Conservation (phyloP, 2,329 filamentous ascomycete genomes). For the Aureobasidium sp. region DNA sequence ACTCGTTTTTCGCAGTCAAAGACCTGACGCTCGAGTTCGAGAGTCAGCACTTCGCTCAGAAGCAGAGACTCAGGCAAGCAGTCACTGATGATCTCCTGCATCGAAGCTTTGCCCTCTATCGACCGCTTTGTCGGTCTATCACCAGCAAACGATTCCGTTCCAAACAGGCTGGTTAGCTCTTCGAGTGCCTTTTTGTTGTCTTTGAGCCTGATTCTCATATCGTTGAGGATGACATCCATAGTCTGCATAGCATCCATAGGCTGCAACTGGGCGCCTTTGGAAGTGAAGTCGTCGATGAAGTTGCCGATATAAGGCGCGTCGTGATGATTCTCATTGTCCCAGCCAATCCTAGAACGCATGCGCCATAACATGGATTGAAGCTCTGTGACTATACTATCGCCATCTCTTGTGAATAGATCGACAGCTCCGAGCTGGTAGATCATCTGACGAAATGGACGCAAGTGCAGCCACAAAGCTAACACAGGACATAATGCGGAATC, state of each 20-base stretch:
- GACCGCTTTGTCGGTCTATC: neutral
- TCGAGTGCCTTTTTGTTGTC: neutral
- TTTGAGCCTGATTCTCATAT: neutral
- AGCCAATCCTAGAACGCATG: slow-evolving; percentile 6
- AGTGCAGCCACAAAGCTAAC: slow-evolving; percentile 52
- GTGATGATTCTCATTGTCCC: neutral
- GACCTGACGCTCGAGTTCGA: slow-evolving; percentile 52
- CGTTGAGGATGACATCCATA: neutral
- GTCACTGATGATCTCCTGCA: slow-evolving; percentile 36
- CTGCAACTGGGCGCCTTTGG: slow-evolving; percentile 31
- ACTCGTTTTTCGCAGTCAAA: slow-evolving; percentile 49
- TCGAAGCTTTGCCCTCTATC: slow-evolving; percentile 23
- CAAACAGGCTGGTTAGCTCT: neutral
- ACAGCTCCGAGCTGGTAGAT: slow-evolving; percentile 39
- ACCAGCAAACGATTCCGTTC: neutral
- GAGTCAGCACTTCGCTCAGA: slow-evolving; percentile 22
- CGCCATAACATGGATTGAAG: slow-evolving; percentile 5
- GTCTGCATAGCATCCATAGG: slow-evolving; percentile 35
- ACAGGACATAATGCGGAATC: slow-evolving; percentile 33
- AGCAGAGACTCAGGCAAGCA: neutral
- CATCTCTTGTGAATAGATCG: neutral
- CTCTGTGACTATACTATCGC: neutral
- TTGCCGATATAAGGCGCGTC: neutral
- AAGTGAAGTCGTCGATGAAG: neutral
- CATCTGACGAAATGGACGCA: slow-evolving; percentile 52